Evolutionary conservation across 2,329 filamentous ascomycete genomes (phyloP), one percentile per base, ranked within the genome.

Genomic region (Drechslerella stenobrocha): DNA sequence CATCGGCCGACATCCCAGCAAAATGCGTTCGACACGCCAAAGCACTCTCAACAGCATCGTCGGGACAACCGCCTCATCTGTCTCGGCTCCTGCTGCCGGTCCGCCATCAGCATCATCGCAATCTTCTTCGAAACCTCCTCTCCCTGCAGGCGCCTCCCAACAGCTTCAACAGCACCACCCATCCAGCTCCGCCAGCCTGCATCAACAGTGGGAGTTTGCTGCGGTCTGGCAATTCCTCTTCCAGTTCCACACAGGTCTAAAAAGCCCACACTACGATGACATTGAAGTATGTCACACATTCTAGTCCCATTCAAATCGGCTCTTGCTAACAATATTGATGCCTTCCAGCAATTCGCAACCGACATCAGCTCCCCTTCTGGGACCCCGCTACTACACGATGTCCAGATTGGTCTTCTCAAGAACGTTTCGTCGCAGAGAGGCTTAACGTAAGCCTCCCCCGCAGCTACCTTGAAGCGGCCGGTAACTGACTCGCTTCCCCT

Each of bases 361-460:
- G 64, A 69, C 28, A 32, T 69, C 22, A 35, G 24, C 13, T 55
- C 53, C n/a, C n/a, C 57, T 2, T 37, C 57, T 22, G 64, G 58
- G 5, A 58, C 58, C 0, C 82, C 84, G 44, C 82, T 86, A 70
- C 81, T 98, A 15, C 80, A 87, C 67, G 84, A 92, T 58, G 89
- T 97, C 72, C 92, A 90, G 32, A 82, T 98, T 45, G 85, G 88
- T 56, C 81, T 97, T 18, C 84, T 97, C 65, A 96, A 96, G 81
- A 90, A 88, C 75, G 86, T 96, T 50, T 96, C 93, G 28, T 96
- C 91, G 66, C 90, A 96, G 79, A 87, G 91, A 70, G 91, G 91
- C 70, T 80, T 97, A 47, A 95, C 87, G 90, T 96, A 44, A 13
- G 42, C 9, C 28, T 51, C 56, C 11, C 35, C n/a, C 40, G 23